Percentiles rank a stretch among this genome's conserved stretches.
Conservation (phyloP, 78 protist genomes). For the Dictyostelium brefeldianum region DNA sequence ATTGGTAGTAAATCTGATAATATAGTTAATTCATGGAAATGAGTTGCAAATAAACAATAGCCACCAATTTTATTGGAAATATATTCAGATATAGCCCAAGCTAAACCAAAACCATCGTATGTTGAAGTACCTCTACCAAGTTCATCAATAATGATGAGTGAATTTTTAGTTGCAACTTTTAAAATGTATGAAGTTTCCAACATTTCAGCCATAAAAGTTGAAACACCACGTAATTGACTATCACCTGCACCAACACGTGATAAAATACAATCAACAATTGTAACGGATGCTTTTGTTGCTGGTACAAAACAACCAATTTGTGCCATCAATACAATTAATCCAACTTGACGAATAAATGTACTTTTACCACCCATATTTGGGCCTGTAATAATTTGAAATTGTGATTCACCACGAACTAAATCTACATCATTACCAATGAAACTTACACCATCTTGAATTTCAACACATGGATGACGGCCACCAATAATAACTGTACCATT, state of each 20-base stretch:
- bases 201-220: constrained; percentile 99
- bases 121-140: constrained; percentile 99
- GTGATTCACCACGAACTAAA: constrained; percentile 49
- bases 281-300: constrained; percentile 73
- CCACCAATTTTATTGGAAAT: constrained; percentile 72
- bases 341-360: constrained; percentile 87
- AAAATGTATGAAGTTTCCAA: constrained; percentile 97
- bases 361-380: constrained; percentile 94
- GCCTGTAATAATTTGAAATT: constrained; percentile 92
- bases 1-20: constrained; percentile 34
- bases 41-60: constrained; percentile 97
- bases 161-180: constrained; percentile 90
- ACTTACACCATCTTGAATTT: constrained; percentile 85
- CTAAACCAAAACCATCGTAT: constrained; percentile 99
- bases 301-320: constrained; percentile 99
- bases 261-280: constrained; percentile 92
- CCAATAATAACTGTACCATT: constrained; percentile 58
- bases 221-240: constrained; percentile 94
- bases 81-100: constrained; percentile 97
- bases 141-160: constrained; percentile 98
- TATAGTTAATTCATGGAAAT: constrained; percentile 96
- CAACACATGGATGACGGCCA: constrained; percentile 97
- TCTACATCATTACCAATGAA: constrained; percentile 95
- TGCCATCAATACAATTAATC: constrained; percentile 96
- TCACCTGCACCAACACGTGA: constrained; percentile 99